Conservation (phyloP, 2,329 filamentous ascomycete genomes). For the Fusarium verticillioides region DNA sequence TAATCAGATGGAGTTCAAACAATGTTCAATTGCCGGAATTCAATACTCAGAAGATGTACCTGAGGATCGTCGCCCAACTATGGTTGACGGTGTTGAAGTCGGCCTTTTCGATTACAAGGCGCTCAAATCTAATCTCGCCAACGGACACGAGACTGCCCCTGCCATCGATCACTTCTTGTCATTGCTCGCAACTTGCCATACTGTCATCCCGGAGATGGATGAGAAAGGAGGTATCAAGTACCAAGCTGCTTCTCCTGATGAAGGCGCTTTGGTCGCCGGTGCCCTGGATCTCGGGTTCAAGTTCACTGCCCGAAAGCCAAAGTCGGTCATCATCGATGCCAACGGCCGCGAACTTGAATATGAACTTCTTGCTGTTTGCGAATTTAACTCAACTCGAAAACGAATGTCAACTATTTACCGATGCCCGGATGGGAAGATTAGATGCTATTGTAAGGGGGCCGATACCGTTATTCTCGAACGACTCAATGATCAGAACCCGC, state of each 20-base stretch:
- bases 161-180: constrained; percentile 84
- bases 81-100: constrained; percentile 80
- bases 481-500: constrained; percentile 82
- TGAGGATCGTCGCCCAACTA: constrained; percentile 84
- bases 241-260: constrained; percentile 96
- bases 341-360: constrained; percentile 81
- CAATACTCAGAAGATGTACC: constrained; percentile 94
- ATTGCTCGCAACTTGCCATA: constrained; percentile 91
- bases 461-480: constrained; percentile 98
- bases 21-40: constrained; percentile 91
- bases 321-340: constrained; percentile 84
- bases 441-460: constrained; percentile 94
- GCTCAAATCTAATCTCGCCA: constrained; percentile 75
- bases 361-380: constrained; percentile 94
- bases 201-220: constrained; percentile 91
- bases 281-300: constrained; percentile 87
- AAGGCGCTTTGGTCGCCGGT: constrained; percentile 95
- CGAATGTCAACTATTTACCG: constrained; percentile 98
- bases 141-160: constrained; percentile 59
- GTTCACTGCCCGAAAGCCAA: constrained; percentile 90
- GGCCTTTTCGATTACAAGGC: constrained; percentile 87
- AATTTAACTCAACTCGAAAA: constrained; percentile 95
- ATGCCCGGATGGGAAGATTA: constrained; percentile 93
- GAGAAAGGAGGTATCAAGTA: constrained; percentile 92
- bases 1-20: constrained; percentile 98